Conservation (phyloP, 2,329 filamentous ascomycete genomes). For the Monosporascus sp. region DNA sequence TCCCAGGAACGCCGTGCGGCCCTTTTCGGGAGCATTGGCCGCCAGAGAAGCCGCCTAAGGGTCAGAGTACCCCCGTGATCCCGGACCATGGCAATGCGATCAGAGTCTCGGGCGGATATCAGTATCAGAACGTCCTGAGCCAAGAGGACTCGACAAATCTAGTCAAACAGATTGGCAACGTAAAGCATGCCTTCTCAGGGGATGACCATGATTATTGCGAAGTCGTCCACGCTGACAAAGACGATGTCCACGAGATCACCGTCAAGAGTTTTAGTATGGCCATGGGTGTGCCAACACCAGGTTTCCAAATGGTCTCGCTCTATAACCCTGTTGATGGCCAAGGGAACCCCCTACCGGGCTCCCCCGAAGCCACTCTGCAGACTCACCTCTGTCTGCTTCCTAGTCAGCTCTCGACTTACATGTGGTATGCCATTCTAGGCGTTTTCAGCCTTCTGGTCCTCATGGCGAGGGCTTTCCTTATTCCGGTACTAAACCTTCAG, state of each 20-base stretch:
- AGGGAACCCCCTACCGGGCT: conserved; percentile 41
- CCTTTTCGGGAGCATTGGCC: conserved; percentile 80
- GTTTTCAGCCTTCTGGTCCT: conserved; percentile 47
- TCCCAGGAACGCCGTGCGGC: conserved; percentile 79
- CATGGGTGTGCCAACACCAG: conserved; percentile 87
- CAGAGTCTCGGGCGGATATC: conserved; percentile 72
- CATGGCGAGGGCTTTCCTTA: conserved; percentile 49
- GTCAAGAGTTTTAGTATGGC: conserved; percentile 95
- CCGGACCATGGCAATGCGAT: conserved; percentile 75
- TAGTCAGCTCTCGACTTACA: conserved; percentile 78
- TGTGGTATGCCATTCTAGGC: conserved; percentile 66
- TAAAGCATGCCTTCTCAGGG: conserved; percentile 84
- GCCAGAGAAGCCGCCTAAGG: conserved; percentile 57
- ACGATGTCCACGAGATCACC: conserved; percentile 73
- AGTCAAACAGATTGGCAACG: conserved; percentile 71
- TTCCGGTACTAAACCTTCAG: conserved; percentile 48
- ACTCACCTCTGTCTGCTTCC: conserved; percentile 88
- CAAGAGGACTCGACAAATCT: conserved; percentile 70
- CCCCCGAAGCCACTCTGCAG: conserved; percentile 61
- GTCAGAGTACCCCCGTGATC: conserved; percentile 45
- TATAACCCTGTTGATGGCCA: conserved; percentile 79
- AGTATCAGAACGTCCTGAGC: conserved; percentile 92
- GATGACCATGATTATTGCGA: conserved; percentile 99
- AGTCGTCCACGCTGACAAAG: conserved; percentile 68
- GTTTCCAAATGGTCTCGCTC: conserved; percentile 81